These are phyloP conservation scores for Hanseniaspora meyeri DNA, from an alignment of 805 yeast species.

Conservation along the genomic window DNA sequence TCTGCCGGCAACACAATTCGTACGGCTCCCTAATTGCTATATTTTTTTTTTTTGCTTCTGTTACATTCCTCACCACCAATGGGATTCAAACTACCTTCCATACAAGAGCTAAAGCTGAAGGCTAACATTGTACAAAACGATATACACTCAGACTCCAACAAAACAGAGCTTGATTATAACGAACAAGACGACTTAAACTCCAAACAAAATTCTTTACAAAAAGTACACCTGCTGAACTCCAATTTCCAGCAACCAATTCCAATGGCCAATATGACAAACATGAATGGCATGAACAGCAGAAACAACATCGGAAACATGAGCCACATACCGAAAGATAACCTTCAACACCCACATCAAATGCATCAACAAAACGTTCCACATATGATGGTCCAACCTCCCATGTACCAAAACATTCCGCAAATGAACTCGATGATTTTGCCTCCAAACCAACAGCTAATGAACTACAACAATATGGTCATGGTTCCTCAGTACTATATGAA, in stretches of 20 bases:
- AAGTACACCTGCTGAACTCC: background rate
- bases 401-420: background rate
- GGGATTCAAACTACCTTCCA: constrained; percentile 6
- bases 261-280: background rate
- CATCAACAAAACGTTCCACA: background rate
- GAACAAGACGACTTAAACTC: background rate
- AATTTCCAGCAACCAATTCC: background rate
- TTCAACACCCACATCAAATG: background rate
- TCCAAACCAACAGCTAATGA: background rate
- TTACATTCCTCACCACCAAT: background rate
- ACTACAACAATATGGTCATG: background rate
- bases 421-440: background rate
- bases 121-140: background rate
- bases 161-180: background rate
- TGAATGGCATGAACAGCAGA: background rate
- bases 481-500: background rate
- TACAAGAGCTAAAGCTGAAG: constrained; percentile 1
- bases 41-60: background rate
- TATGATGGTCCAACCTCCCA: background rate
- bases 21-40: too few species aligned
- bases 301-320: too few species aligned
- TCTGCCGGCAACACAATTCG: too few species aligned
- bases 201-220: background rate
- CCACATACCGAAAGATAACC: background rate
- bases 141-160: background rate